Evolutionary conservation across 192 early-diverging fungal genomes (phyloP).

Genomic region (Allomyces arbusculus): DNA sequence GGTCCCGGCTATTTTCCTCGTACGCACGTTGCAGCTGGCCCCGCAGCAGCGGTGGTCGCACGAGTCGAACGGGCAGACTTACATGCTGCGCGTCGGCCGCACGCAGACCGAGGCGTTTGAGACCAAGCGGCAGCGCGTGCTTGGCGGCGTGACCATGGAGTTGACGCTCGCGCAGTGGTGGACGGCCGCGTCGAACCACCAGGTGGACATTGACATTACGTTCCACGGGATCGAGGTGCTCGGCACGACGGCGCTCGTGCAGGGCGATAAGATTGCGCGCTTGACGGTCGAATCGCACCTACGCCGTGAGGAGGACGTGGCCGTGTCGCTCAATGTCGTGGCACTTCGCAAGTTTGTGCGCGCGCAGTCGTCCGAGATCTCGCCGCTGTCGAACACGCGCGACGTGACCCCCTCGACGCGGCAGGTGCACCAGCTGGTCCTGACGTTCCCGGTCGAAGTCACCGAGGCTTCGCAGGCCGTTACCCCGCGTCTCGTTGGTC

Average conservation of each 20-base stretch:
- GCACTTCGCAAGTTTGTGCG: slow-evolving; percentile 42
- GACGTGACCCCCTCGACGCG: slow-evolving; percentile 49
- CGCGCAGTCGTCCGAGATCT: slow-evolving; percentile 37
- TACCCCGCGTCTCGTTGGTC: slow-evolving; percentile 11
- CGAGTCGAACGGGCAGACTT: slow-evolving; percentile 31
- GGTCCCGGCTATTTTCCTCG: slow-evolving; percentile 38
- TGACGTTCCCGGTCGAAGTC: slow-evolving; percentile 48
- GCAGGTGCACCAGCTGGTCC: slow-evolving; percentile 46
- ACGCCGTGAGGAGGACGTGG: slow-evolving; percentile 47
- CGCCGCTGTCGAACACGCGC: slow-evolving; percentile 43
- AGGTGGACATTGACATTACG: slow-evolving; percentile 42
- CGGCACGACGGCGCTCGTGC: slow-evolving; percentile 14
- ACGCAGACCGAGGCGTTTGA: slow-evolving; percentile 2
- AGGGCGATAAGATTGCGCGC: slow-evolving; percentile 37
- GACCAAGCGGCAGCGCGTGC: slow-evolving; percentile 31
- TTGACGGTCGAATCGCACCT: slow-evolving; percentile 49
- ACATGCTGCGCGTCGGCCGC: slow-evolving; percentile 24
- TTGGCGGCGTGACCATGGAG: slow-evolving; percentile 55
- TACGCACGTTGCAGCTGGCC: slow-evolving; percentile 53
- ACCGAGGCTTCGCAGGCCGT: slow-evolving; percentile 29
- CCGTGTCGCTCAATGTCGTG: slow-evolving; percentile 27
- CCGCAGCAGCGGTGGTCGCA: slow-evolving; percentile 36
- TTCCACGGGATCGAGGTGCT: slow-evolving; percentile 57
- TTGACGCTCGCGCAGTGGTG: slow-evolving; percentile 76
- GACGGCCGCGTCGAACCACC: slow-evolving; percentile 49